Base-by-base conservation (phyloP, 2,329 filamentous ascomycete genomes). In the Thelonectria olida region DNA sequence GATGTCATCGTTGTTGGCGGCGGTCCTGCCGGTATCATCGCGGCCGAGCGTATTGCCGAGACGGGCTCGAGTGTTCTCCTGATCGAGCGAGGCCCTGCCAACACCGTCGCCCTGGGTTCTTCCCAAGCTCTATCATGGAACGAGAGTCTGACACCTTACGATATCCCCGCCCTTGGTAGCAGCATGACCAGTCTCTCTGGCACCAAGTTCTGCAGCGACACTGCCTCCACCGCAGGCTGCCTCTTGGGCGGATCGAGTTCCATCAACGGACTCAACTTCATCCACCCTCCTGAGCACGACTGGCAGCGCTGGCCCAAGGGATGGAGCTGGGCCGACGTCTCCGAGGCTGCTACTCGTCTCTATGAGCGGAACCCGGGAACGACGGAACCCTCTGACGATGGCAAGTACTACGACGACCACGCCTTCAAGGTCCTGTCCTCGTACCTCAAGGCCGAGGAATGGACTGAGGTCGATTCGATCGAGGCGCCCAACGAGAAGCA, bases 381-480 rank as follows among this genome's bases (percentile, higher is more conserved):
- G 0, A 86, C 86, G 54, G 77, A 79, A 27, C 90, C 90, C 0
- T 92, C 90, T 0, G 78, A 81, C 58, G 90, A 93, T 70, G 88
- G 88, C 53, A 81, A 88, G 72, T 81, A 86, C 50, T 92, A 92
- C 76, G 80, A 88, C 23, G 86, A 89, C 61, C 81, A 88, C 58
- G 85, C 89, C 1, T 92, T 86, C 72, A 81, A 88, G 53, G 80
- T 90, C 22, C 77, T 93, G 2, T 81, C 84, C 3, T 76, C 79
- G 47, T 88, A 88, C 2, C 80, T 92, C 7, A 77, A 77, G 42
- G 79, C 82, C 13, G 82, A 83, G 31, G 89, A 89, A 5, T 92
- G 89, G 89, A 82, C 79, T 47, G 82, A 84, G 51, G 82, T 92
- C 28, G 82, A 83, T n/a, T 86, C 89, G n/a, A 91, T 90, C 67